phyloP scores from a whole-genome alignment of 768 basidiomycete genomes.

The Dacryopinax spathularia region DNA sequence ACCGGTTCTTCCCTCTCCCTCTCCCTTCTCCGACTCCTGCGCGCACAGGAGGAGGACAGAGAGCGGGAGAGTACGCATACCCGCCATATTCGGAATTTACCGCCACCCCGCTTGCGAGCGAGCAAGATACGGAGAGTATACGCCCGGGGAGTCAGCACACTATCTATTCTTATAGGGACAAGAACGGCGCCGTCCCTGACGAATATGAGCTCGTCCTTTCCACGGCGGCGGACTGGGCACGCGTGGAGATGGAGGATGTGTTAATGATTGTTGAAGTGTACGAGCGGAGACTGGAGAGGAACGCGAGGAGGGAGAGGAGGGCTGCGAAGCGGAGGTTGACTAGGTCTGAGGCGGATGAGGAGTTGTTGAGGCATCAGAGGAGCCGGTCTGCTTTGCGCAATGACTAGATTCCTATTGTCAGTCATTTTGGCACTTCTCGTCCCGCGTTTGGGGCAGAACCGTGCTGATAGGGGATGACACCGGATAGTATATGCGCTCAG shows the following conservation, averaged over 20 bases:
- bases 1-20: conserved; percentile 10
- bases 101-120: conserved; percentile 3
- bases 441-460: too few species aligned
- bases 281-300: conserved; percentile 46
- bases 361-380: not conserved
- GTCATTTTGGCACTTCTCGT: too few species aligned
- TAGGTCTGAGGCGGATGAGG: not conserved
- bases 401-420: not conserved
- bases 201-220: conserved; percentile 39
- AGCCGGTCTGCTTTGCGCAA: not conserved
- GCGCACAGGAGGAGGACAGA: not conserved
- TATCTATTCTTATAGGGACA: conserved; percentile 55
- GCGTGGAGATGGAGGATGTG: conserved; percentile 41
- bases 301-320: conserved; percentile 26
- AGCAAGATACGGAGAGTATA: conserved; percentile 13
- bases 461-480: not conserved
- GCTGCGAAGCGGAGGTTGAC: not conserved
- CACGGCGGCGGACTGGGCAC: conserved; percentile 40
- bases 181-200: conserved; percentile 40
- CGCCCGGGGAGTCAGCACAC: conserved; percentile 48
- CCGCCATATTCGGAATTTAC: not conserved
- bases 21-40: not conserved
- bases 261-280: conserved; percentile 44
- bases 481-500: not conserved
- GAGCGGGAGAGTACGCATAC: not conserved